Evolutionary conservation across 2,329 filamentous ascomycete genomes (phyloP).

Genomic region (Pezicula radicicola): DNA sequence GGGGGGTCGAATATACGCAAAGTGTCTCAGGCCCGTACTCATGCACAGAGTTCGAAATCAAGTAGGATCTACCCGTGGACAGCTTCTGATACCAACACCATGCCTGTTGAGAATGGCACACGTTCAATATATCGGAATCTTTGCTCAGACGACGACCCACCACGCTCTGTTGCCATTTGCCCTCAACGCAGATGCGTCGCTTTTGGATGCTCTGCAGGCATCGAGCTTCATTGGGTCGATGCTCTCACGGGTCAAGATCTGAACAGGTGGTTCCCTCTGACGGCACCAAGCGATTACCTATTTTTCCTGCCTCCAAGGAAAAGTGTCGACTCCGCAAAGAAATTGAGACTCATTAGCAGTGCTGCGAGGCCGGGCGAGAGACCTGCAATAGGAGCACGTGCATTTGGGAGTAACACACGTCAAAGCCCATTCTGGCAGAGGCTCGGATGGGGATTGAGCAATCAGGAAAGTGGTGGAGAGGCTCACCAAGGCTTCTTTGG

Average conservation of each 20-base stretch:
- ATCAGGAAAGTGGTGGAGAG: constrained; percentile 8
- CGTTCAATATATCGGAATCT: constrained; percentile 42
- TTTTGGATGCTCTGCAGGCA: constrained; percentile 60
- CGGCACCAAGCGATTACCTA: constrained; percentile 49
- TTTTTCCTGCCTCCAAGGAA: constrained; percentile 57
- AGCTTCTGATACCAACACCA: neutral
- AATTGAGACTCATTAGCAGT: constrained; percentile 61
- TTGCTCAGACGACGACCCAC: constrained; percentile 59
- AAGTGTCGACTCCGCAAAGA: constrained; percentile 50
- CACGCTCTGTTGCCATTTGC: constrained; percentile 62
- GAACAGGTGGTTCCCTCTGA: constrained; percentile 53
- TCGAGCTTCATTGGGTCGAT: constrained; percentile 60
- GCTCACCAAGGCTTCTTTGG: constrained; percentile 9
- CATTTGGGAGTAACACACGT: constrained; percentile 18
- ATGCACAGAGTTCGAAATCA: neutral
- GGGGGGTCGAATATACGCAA: constrained; percentile 8
- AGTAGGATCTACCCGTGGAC: neutral
- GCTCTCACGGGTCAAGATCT: constrained; percentile 44
- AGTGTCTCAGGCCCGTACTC: constrained; percentile 5
- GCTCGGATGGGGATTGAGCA: constrained; percentile 10
- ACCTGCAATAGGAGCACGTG: constrained; percentile 20
- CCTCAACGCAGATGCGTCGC: constrained; percentile 63
- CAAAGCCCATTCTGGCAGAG: constrained; percentile 24
- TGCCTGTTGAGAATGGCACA: constrained; percentile 30
- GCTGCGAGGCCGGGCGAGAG: constrained; percentile 41